phyloP scores from a whole-genome alignment of 192 early-diverging fungal species.

The Tieghemiomyces parasiticus region DNA sequence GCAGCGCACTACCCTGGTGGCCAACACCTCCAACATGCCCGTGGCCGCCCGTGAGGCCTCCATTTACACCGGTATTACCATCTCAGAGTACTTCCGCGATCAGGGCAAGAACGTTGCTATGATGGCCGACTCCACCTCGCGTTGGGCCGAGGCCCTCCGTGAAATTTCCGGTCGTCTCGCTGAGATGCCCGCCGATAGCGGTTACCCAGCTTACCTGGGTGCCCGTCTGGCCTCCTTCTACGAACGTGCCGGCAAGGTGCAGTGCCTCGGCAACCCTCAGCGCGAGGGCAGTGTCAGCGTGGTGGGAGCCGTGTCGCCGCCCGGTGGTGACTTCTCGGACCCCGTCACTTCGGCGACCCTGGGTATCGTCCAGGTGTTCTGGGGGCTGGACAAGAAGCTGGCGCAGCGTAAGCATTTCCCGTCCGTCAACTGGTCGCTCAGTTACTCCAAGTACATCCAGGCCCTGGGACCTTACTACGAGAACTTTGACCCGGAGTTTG shows the following conservation, averaged over 20 bases:
- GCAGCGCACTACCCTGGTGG: conserved; percentile 98
- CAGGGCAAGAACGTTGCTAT: conserved; percentile 98
- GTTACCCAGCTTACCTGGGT: conserved; percentile 97
- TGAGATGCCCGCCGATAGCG: conserved; percentile 98
- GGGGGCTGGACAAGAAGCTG: conserved; percentile 99
- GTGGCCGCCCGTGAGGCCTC: conserved; percentile 99
- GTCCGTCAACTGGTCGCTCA: conserved; percentile 97
- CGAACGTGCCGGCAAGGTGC: conserved; percentile 95
- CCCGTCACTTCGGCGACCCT: conserved; percentile 94
- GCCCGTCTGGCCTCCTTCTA: conserved; percentile 99
- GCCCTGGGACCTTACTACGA: conserved; percentile 95
- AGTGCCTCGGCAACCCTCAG: conserved; percentile 89
- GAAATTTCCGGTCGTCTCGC: conserved; percentile 99
- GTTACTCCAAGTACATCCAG: conserved; percentile 97
- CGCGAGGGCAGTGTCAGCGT: conserved; percentile 91
- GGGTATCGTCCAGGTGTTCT: conserved; percentile 99
- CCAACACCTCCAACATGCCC: conserved; percentile 99
- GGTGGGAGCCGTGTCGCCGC: conserved; percentile 98
- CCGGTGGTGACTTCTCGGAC: conserved; percentile 99
- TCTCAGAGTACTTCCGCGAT: conserved; percentile 99
- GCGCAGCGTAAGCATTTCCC: conserved; percentile 99
- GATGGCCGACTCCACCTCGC: conserved; percentile 99
- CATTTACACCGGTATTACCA: conserved; percentile 99
- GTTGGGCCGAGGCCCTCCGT: conserved; percentile 99
- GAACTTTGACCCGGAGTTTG: conserved; percentile 86